phyloP scores from a whole-genome alignment of 108 stramenopile genomes.

The Discostella stelligeroides region DNA sequence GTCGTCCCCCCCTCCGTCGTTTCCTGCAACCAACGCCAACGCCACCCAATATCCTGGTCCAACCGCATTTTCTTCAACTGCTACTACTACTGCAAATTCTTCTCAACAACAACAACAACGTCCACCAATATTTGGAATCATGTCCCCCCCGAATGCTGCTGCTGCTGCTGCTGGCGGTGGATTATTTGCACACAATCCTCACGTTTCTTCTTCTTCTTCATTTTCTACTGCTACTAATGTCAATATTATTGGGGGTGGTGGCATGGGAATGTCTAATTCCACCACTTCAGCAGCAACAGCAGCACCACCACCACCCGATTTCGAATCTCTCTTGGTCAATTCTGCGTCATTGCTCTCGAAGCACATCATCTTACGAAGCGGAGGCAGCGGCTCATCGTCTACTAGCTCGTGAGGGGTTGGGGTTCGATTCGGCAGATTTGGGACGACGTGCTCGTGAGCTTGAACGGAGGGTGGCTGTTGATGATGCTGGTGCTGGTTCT shows the following conservation, averaged over 20 bases:
- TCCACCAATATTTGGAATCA: background rate
- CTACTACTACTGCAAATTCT: too few species aligned
- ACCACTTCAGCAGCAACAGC: conserved; percentile 16
- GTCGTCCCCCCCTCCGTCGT: background rate
- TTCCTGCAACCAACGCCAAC: background rate
- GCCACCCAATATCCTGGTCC: too few species aligned
- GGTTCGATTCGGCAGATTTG: conserved; percentile 44
- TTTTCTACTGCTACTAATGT: background rate
- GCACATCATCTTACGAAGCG: conserved; percentile 26
- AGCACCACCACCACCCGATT: conserved; percentile 22
- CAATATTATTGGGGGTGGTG: background rate
- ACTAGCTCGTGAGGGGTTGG: conserved; percentile 36
- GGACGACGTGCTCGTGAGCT: conserved; percentile 38
- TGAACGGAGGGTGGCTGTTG: conserved; percentile 8
- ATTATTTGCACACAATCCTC: too few species aligned
- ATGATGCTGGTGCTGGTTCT: background rate
- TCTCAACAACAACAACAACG: conserved; percentile 2
- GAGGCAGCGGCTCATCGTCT: conserved; percentile 42
- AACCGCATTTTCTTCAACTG: too few species aligned
- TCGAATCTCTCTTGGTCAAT: conserved; percentile 34
- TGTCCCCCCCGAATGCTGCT: background rate
- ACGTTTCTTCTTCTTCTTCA: too few species aligned
- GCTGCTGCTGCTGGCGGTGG: too few species aligned
- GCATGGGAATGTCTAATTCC: background rate
- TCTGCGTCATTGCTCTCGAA: conserved; percentile 27